Percentiles rank a stretch among this genome's conserved stretches.
These are phyloP conservation scores for Herpetospermum pedunculosum DNA, from an alignment of 306 rosid genomes.

Conservation along the genomic window DNA sequence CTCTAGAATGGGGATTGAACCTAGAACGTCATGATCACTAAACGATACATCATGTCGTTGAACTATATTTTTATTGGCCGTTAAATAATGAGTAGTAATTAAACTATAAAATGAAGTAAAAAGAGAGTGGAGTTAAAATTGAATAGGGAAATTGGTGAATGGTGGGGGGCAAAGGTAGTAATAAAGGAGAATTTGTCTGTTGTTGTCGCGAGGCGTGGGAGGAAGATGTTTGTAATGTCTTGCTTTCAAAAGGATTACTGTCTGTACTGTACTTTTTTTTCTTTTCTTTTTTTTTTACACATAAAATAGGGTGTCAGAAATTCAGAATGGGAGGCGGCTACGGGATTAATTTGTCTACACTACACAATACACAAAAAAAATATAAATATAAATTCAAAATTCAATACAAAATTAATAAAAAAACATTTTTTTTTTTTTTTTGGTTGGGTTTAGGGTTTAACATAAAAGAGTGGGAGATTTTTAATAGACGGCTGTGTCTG, in stretches of 20 bases:
- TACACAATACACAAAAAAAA: not conserved
- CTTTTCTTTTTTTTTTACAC: not conserved
- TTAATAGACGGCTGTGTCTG: conserved; percentile 31
- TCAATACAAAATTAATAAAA: not conserved
- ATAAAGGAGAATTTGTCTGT: conserved; percentile 26
- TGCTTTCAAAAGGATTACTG: conserved; percentile 24
- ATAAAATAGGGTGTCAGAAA: conserved; percentile 1
- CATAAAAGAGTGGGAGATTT: not conserved
- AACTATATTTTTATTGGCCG: no score
- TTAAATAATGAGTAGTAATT: no score
- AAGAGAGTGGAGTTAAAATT: no score
- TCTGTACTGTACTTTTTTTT: conserved; percentile 15
- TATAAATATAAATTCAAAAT: not conserved
- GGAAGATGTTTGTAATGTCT: conserved; percentile 11
- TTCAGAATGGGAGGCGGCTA: conserved; percentile 18
- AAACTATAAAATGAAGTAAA: no score
- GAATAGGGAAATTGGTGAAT: no score
- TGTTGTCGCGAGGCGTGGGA: conserved; percentile 46
- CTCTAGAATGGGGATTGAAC: no score
- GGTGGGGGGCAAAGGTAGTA: conserved; percentile 15
- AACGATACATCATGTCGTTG: no score
- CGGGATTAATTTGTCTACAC: conserved; percentile 8
- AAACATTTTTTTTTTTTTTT: no score
- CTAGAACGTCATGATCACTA: no score
- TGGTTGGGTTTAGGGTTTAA: no score